Conservation (phyloP, 495 filamentous ascomycete species). For the Pseudotulostoma volvatum region DNA sequence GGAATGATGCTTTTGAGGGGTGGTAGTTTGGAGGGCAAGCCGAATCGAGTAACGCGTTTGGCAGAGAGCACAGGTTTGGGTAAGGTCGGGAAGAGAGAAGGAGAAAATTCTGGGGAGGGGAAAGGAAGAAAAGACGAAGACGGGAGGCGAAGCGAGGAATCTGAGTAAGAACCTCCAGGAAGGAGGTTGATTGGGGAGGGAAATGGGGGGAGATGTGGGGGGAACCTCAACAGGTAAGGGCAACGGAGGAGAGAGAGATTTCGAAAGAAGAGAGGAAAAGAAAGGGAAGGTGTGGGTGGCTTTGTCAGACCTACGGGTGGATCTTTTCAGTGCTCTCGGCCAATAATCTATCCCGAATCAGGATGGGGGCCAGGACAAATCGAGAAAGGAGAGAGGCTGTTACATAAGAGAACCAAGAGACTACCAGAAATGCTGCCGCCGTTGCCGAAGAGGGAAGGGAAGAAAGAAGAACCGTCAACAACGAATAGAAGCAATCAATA, state of each 20-base stretch:
- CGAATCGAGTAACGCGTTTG: constrained; percentile 40
- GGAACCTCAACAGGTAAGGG: constrained; percentile 5
- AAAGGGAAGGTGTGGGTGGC: no score
- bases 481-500: no score
- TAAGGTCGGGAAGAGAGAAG: constrained; percentile 5
- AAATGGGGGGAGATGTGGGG: constrained; percentile 23
- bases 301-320: no score
- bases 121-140: constrained; percentile 1
- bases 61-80: constrained; percentile 10
- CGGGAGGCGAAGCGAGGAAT: background rate
- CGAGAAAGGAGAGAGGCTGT: no score
- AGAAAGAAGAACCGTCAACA: no score
- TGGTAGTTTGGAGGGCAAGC: constrained; percentile 20
- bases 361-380: no score
- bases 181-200: constrained; percentile 5
- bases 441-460: no score
- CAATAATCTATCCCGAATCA: no score
- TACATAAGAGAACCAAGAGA: no score
- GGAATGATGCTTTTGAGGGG: constrained; percentile 29
- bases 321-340: no score
- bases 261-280: constrained; percentile 6
- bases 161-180: background rate
- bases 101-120: constrained; percentile 1
- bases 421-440: no score
- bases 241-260: constrained; percentile 7